Conservation (phyloP, 352 stramenopile genomes). For the Phytopythium mirpurense region DNA sequence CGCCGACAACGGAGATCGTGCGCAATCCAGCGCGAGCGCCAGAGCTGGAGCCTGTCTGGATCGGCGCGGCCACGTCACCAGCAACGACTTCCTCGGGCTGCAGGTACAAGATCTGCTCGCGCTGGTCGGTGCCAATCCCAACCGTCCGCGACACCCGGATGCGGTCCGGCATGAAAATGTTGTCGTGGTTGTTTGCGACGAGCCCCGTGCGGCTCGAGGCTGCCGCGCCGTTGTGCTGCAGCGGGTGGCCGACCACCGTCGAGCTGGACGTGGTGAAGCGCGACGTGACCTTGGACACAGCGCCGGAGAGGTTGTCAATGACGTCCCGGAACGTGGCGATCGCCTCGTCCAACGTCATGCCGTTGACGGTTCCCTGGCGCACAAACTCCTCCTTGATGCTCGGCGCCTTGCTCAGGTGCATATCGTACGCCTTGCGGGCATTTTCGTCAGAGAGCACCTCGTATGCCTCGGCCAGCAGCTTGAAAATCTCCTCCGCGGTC, state of each 20-base stretch:
- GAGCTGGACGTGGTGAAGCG: slow-evolving; percentile 68
- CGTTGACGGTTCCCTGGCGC: slow-evolving; percentile 66
- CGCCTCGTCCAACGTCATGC: slow-evolving; percentile 82
- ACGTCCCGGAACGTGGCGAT: slow-evolving; percentile 77
- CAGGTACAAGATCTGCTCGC: slow-evolving; percentile 73
- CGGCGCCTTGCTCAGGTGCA: slow-evolving; percentile 34
- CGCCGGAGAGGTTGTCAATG: slow-evolving; percentile 52
- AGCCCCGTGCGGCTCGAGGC: slow-evolving; percentile 31
- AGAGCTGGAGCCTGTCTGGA: slow-evolving; percentile 8
- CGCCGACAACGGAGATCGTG: slow-evolving; percentile 58
- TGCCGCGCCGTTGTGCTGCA: slow-evolving; percentile 21
- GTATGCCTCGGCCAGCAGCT: slow-evolving; percentile 79
- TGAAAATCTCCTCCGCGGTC: slow-evolving; percentile 76
- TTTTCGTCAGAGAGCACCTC: slow-evolving; percentile 70
- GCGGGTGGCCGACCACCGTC: slow-evolving; percentile 49
- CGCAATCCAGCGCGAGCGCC: slow-evolving; percentile 29
- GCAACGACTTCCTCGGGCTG: slow-evolving; percentile 67
- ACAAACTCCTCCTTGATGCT: slow-evolving; percentile 75
- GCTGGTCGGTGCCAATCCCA: slow-evolving; percentile 50
- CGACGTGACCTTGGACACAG: slow-evolving; percentile 53
- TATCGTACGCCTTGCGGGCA: slow-evolving; percentile 60
- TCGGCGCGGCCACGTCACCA: slow-evolving; percentile 40
- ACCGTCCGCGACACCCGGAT: slow-evolving; percentile 63
- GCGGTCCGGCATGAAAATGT: slow-evolving; percentile 67
- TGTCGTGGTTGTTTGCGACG: slow-evolving; percentile 78